Percentiles rank a stretch among this genome's conserved stretches.
Evolutionary conservation across 1,284 basidiomycete genomes (phyloP).

Genomic region (Malassezia furfur): DNA sequence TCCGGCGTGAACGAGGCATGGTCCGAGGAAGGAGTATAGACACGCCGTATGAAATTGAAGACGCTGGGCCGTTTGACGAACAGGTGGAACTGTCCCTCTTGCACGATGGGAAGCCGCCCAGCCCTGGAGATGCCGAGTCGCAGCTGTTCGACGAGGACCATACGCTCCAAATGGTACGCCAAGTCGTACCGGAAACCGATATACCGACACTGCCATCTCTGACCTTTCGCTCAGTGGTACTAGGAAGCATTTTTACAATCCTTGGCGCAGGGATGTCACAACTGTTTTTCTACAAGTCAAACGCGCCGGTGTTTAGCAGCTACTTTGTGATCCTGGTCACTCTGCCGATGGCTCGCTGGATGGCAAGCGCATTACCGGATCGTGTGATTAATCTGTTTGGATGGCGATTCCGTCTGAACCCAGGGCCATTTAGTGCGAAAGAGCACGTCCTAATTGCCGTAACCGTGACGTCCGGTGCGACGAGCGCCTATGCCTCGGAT

Average conservation of each 20-base stretch:
- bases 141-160: conserved; percentile 31
- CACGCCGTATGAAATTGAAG: background rate
- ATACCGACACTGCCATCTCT: conserved; percentile 53
- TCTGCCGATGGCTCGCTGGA: conserved; percentile 51
- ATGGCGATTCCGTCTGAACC: conserved; percentile 50
- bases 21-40: background rate
- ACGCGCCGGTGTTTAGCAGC: conserved; percentile 51
- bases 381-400: conserved; percentile 39
- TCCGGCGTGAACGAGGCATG: background rate
- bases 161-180: conserved; percentile 30
- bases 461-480: conserved; percentile 51
- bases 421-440: conserved; percentile 53
- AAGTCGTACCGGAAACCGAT: conserved; percentile 54
- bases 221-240: conserved; percentile 52
- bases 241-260: conserved; percentile 54
- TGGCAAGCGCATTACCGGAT: conserved; percentile 42
- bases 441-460: conserved; percentile 50
- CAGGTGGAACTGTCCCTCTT: conserved; percentile 9
- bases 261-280: conserved; percentile 51
- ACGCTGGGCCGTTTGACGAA: background rate
- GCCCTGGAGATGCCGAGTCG: background rate
- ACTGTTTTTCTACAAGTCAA: conserved; percentile 45
- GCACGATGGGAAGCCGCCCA: background rate
- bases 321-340: conserved; percentile 55
- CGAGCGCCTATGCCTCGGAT: conserved; percentile 45